Conservation (phyloP, 2,329 filamentous ascomycete species). For the Aspergillus versicolor region DNA sequence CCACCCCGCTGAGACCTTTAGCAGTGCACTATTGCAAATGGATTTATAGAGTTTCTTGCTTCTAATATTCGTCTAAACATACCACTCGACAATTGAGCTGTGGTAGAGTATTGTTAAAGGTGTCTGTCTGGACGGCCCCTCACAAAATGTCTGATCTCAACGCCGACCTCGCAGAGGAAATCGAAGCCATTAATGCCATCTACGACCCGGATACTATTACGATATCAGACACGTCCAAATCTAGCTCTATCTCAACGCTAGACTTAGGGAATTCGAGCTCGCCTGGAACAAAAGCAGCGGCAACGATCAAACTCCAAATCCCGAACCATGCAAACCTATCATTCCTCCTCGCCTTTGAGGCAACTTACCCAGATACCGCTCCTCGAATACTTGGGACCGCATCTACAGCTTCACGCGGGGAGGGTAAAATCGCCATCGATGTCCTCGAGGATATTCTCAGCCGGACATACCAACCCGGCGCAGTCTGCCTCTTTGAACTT, state of each 20-base stretch:
- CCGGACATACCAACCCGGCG: constrained; percentile 68
- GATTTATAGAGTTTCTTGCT: neutral
- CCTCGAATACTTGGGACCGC: constrained; percentile 76
- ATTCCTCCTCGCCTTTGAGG: constrained; percentile 64
- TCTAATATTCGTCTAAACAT: neutral
- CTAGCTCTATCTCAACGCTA: constrained; percentile 26
- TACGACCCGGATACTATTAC: constrained; percentile 66
- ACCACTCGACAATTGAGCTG: neutral
- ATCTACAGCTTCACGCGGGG: constrained; percentile 69
- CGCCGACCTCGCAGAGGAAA: constrained; percentile 46
- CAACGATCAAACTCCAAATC: constrained; percentile 62
- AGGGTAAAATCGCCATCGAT: constrained; percentile 69
- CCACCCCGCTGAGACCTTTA: neutral
- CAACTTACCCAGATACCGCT: constrained; percentile 70
- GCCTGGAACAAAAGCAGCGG: constrained; percentile 26
- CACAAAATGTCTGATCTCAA: constrained; percentile 25
- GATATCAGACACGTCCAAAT: constrained; percentile 24
- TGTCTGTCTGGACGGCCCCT: neutral
- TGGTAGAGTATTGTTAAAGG: neutral
- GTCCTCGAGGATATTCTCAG: constrained; percentile 67
- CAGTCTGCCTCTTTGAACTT: constrained; percentile 88
- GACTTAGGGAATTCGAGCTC: constrained; percentile 22
- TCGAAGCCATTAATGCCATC: constrained; percentile 53
- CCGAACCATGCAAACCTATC: constrained; percentile 55
- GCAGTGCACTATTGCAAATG: neutral